Evolutionary conservation across 139 green algal species (phyloP), one percentile per base, ranked within the genome.

Genomic region (Chlorella vulgaris): DNA sequence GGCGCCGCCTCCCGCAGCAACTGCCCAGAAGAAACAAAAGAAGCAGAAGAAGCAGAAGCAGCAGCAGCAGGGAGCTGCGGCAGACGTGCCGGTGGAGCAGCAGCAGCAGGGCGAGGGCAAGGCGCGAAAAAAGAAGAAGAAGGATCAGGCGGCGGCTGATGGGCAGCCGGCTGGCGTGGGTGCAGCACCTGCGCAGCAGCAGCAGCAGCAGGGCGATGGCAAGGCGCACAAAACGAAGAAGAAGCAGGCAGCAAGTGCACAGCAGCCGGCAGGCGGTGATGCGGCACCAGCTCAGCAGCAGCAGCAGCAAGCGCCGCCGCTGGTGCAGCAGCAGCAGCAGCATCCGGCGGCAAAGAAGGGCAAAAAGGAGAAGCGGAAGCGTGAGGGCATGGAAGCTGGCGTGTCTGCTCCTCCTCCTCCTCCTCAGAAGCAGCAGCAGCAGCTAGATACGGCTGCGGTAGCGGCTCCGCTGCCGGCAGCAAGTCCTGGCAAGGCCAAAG

Each of bases 281-380:
- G 50, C 50, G 21, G 63, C 63, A 10, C n/a, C 10, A 2, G 33
- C 35, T 35, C 18, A 55, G 66, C 40, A 40, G 39, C 66, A 53
- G 53, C 40, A 76, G 76, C 39, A 50, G 61, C 40, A 76, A n/a
- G n/a, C 29, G 61, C 62, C 43, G 61, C 62, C 4, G 55, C 55
- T 8, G 21, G 55, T 31, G 55, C 18, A 29, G 55, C 15, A 31
- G 55, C 15, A 65, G 55, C 15, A 31, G 55, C 55, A 19, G 36
- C 50, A 60, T 31, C 13, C 26, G 47, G 19, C 7, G 33, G 47
- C n/a, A 80, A 67, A 58, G 60, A 83, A 66, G 29, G 61, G 40
- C 55, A 55, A 26, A 61, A 83, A 74, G 26, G 42, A 39, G 38
- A 60, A 75, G 69, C 76, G 58, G 69, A 69, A 42, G 51, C 53